Evolutionary conservation across 2,329 filamentous ascomycete species (phyloP), one percentile per base, ranked within the genome.

Genomic region (Verticillium isaacii): DNA sequence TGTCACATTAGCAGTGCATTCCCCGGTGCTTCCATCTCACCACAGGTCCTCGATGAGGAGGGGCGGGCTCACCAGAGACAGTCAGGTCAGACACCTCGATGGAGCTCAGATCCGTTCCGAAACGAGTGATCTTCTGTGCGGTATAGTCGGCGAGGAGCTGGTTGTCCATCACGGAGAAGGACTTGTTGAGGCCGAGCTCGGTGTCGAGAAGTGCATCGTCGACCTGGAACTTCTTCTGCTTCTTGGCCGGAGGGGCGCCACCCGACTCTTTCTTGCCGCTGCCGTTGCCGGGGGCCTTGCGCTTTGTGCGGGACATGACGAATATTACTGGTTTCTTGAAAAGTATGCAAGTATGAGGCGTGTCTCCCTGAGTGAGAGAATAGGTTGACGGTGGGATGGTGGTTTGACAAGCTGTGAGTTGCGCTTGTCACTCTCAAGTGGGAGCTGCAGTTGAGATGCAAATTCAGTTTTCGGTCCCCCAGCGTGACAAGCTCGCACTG

Each of bases 81-180:
- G 90, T 88, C 70, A 92, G 80, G 72, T 97, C 93, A 61, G 91
- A 89, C 36, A 96, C 79, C 76, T 99, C 95, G 50, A 98, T 85
- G 0, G 87, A 80, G 68, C 91, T 97, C 69, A 97, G 75, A 59
- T 97, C 89, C 32, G 85, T 86, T 60, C 92, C 91, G 70, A 94
- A 96, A 29, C 89, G 84, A 66, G 84, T 86, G 60, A 91, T 89
- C 71, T 90, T 86, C 71, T 95, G 89, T 7, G 90, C 90, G 64
- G 97, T 81, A 73, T 97, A 88, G 73, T 97, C 94, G 1, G 93
- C 91, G 56, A 97, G 79, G 52, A 97, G 81, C 66, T 89, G 86
- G 63, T 86, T 89, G 74, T 97, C 92, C 89, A 97, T 93, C 64
- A 87, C 85, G 55, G 87, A 85, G 72, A 97, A 91, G 3, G 90